phyloP scores from a whole-genome alignment of 2,329 filamentous ascomycete species.

The Colletotrichum chrysophilum region DNA sequence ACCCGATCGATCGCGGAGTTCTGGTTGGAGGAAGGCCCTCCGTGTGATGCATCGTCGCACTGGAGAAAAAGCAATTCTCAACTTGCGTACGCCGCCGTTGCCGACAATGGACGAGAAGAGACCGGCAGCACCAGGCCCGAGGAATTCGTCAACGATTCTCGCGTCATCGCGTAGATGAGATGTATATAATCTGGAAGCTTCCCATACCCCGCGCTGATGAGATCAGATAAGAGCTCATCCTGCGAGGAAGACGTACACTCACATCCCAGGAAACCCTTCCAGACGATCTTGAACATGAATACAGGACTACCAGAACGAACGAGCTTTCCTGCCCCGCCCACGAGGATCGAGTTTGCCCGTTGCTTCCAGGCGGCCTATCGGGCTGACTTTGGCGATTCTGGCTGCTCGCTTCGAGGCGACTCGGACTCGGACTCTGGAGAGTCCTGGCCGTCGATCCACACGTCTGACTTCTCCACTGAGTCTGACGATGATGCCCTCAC shows the following conservation, averaged over 20 bases:
- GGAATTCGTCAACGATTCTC: accelerated
- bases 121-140: not conserved
- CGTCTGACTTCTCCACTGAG: not conserved
- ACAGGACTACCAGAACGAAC: not conserved
- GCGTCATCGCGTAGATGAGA: not conserved
- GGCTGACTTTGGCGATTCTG: not conserved
- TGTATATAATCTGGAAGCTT: not conserved
- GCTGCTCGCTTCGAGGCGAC: accelerated
- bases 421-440: not conserved
- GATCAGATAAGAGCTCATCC: not conserved
- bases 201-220: not conserved
- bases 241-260: too few species aligned
- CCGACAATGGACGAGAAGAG: not conserved
- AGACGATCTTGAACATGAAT: accelerated
- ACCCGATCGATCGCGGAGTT: not conserved
- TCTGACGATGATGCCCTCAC: not conserved
- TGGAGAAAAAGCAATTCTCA: not conserved
- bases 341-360: too few species aligned
- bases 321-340: too few species aligned
- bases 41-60: not conserved
- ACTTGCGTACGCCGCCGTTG: not conserved
- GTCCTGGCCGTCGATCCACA: not conserved
- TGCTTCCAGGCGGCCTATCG: too few species aligned
- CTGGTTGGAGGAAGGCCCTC: not conserved
- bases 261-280: too few species aligned